Percentiles rank a stretch among this genome's conserved stretches.
These are phyloP conservation scores for Exophiala sp. DNA, from an alignment of 2,329 filamentous ascomycete species.

Conservation along the genomic window DNA sequence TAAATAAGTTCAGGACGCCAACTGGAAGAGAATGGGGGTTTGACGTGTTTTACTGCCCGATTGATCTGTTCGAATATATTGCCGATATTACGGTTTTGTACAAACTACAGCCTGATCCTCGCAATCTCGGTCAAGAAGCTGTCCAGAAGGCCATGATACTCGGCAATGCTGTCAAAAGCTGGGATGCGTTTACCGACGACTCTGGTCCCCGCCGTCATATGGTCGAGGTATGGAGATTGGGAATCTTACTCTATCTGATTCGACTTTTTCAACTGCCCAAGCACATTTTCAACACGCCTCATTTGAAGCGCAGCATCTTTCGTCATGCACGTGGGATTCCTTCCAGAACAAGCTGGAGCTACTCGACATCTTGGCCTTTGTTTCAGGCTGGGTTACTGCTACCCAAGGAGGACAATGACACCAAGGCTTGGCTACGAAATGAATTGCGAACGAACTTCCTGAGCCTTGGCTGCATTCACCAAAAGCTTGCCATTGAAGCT, in stretches of 20 bases:
- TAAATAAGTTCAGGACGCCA: neutral
- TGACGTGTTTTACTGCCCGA: constrained; percentile 2
- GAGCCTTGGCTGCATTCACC: neutral
- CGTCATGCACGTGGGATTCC: neutral
- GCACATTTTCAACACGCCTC: neutral
- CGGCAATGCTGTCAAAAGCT: neutral
- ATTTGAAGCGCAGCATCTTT: neutral
- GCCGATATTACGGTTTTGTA: neutral
- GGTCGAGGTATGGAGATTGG: neutral
- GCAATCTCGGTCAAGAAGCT: neutral
- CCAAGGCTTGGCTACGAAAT: constrained; percentile 4
- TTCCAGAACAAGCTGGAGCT: neutral
- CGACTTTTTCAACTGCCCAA: neutral
- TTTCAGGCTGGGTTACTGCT: neutral
- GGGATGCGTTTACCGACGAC: neutral
- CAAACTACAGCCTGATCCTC: neutral
- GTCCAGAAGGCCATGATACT: neutral
- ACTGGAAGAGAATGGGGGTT: neutral
- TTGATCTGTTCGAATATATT: constrained; percentile 2
- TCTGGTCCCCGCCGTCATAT: neutral
- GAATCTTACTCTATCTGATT: constrained; percentile 1
- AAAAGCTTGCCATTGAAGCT: constrained; percentile 2
- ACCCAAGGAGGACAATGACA: neutral
- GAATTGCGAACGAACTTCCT: constrained; percentile 2
- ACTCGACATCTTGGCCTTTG: neutral